These are phyloP conservation scores for Fusarium neocosmosporiellum DNA, from an alignment of 2,329 filamentous ascomycete species.

Conservation along the genomic window DNA sequence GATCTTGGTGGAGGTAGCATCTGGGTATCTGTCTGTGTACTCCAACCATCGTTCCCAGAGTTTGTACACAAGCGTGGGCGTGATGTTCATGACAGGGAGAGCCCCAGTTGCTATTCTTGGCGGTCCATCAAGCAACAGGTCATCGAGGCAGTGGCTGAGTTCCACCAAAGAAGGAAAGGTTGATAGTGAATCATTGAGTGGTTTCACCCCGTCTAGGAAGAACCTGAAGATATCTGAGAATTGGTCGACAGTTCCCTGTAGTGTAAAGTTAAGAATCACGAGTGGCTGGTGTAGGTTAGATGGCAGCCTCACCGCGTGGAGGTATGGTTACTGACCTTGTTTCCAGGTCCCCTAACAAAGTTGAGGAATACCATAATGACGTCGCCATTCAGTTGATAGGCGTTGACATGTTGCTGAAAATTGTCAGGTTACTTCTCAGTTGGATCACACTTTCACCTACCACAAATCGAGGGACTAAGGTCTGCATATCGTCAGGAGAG, in stretches of 20 bases:
- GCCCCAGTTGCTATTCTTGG: neutral
- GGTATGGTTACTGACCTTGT: neutral
- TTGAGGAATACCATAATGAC: neutral
- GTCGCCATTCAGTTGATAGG: neutral
- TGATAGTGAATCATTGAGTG: neutral
- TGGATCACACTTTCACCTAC: neutral
- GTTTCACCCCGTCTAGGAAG: neutral
- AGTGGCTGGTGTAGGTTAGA: neutral
- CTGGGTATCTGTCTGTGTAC: neutral
- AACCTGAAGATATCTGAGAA: neutral
- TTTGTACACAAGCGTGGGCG: neutral
- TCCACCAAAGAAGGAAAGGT: neutral
- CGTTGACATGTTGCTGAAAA: neutral
- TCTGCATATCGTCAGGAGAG: neutral
- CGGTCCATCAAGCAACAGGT: neutral
- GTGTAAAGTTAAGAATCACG: neutral
- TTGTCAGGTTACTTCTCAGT: neutral
- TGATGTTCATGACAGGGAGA: neutral
- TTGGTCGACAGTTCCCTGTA: neutral
- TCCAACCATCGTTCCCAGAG: neutral
- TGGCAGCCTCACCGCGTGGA: neutral
- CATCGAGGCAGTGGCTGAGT: neutral
- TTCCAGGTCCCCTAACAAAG: neutral
- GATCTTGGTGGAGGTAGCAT: neutral
- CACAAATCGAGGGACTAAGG: neutral